Base-by-base conservation (phyloP, 2,329 filamentous ascomycete species). In the Arthrobotrys iridis region DNA sequence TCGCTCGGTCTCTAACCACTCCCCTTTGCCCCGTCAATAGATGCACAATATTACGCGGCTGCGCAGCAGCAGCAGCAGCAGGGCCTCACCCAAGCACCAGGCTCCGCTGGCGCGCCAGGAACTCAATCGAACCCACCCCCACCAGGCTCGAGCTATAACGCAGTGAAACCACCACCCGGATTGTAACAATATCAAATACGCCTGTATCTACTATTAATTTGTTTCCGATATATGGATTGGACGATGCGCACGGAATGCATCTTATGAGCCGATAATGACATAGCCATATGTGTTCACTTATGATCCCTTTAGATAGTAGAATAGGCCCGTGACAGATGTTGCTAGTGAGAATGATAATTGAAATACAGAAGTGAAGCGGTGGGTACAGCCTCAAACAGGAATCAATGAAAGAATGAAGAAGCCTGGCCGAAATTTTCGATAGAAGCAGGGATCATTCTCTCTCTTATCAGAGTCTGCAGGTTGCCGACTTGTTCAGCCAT, bases 41-140 rank as follows among this genome's bases (percentile, higher is more conserved):
- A 75, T 63, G 71, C 71, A 35, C 71, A 75, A 58, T 75, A 75
- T 20, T 75, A 75, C 15, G 71, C 71, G 6, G 70, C 70, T 22
- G 55, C 63, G 2, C 45, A 52, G 33, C 62, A 64, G 24, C 70
- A 74, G 37, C 66, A 72, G 30, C 68, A 73, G 57, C 70, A 70
- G 22, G 33, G 15, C 22, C 30, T 67, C 5, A n/a, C 30, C 4
- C 71, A 68, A 30, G 55, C 46, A 22, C 63, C 71, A 3, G 63
- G 63, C 22, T 64, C 71, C 13, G 45, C 63, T 1, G 63, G 71
- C 11, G 71, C 71, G 4, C 71, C 71, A 4, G 71, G 71, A n/a
- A 75, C 71, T 11, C 71, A 75, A 45, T 33, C 71, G 24, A 45
- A 33, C 37, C 37, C 48, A 4, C 26, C 63, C 26, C 50, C 57